These are phyloP conservation scores for Globisporangium barbulae DNA, from an alignment of 352 stramenopile genomes.

Conservation along the genomic window DNA sequence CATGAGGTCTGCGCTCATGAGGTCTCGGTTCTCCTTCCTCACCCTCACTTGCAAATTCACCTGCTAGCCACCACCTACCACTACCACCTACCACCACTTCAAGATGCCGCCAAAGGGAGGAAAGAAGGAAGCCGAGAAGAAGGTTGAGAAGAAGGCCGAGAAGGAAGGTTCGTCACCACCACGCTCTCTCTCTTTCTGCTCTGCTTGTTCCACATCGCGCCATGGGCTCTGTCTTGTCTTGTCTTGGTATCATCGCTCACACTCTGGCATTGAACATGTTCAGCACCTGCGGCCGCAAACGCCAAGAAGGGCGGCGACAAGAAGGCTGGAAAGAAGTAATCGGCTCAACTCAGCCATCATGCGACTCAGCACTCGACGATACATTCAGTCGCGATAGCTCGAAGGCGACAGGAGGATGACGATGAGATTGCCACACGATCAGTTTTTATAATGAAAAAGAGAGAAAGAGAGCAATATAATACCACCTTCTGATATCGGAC, in stretches of 20 bases:
- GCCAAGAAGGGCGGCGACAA: slow-evolving; percentile 37
- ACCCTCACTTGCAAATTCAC: neutral
- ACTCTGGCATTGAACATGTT: neutral
- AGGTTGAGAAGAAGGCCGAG: slow-evolving; percentile 26
- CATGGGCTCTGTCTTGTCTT: neutral
- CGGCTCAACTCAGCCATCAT: neutral
- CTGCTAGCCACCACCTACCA: neutral
- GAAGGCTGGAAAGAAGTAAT: slow-evolving; percentile 43
- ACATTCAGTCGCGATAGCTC: no score
- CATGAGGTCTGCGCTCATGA: no score
- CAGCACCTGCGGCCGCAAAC: slow-evolving; percentile 7
- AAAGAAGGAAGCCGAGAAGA: slow-evolving; percentile 24
- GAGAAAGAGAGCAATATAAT: slow-evolving; percentile 5
- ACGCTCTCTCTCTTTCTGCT: neutral
- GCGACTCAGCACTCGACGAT: neutral
- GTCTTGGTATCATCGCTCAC: neutral
- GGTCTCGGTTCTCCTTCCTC: neutral
- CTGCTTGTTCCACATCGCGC: no score
- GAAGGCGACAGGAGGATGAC: neutral
- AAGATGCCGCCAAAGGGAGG: slow-evolving; percentile 19
- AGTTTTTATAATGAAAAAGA: slow-evolving; percentile 8
- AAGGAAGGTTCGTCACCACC: slow-evolving; percentile 16
- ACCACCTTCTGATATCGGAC: neutral
- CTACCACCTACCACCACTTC: neutral
- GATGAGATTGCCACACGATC: slow-evolving; percentile 2